These are phyloP conservation scores for Globisporangium alternatum DNA, from an alignment of 352 stramenopile species.

Conservation along the genomic window DNA sequence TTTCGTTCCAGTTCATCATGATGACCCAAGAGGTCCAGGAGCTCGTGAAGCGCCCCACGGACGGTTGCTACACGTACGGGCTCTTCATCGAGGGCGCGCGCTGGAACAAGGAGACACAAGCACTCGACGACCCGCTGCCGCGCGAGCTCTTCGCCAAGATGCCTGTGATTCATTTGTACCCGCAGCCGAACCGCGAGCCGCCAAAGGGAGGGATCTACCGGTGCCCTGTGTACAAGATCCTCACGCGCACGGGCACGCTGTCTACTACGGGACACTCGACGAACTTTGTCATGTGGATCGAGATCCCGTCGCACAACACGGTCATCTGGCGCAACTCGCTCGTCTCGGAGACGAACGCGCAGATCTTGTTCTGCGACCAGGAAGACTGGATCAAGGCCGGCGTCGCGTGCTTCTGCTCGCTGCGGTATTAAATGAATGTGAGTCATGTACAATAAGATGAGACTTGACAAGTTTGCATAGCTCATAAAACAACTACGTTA, in stretches of 20 bases:
- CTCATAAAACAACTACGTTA: neutral
- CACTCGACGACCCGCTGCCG: constrained; percentile 74
- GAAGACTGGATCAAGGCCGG: constrained; percentile 93
- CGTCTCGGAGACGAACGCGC: constrained; percentile 88
- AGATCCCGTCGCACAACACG: constrained; percentile 80
- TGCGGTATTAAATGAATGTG: constrained; percentile 73
- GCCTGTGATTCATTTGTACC: constrained; percentile 74
- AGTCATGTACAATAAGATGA: neutral
- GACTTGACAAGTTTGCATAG: neutral
- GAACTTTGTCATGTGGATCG: constrained; percentile 96
- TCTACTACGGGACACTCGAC: constrained; percentile 91
- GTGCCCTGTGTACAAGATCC: constrained; percentile 92
- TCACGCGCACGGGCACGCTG: constrained; percentile 84
- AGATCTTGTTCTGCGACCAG: constrained; percentile 82
- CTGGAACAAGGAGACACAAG: constrained; percentile 64
- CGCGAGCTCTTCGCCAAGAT: constrained; percentile 90
- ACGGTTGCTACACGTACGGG: constrained; percentile 87
- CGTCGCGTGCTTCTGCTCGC: constrained; percentile 89
- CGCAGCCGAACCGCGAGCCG: constrained; percentile 61
- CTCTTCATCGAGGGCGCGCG: constrained; percentile 88
- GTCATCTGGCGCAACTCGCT: constrained; percentile 76
- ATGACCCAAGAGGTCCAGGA: constrained; percentile 45
- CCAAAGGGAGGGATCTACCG: constrained; percentile 77
- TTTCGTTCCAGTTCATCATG: constrained; percentile 91
- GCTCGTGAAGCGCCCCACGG: constrained; percentile 52